These are phyloP conservation scores for Akebia trifoliata DNA, from an alignment of 164 flowering plant genomes.

Conservation along the genomic window DNA sequence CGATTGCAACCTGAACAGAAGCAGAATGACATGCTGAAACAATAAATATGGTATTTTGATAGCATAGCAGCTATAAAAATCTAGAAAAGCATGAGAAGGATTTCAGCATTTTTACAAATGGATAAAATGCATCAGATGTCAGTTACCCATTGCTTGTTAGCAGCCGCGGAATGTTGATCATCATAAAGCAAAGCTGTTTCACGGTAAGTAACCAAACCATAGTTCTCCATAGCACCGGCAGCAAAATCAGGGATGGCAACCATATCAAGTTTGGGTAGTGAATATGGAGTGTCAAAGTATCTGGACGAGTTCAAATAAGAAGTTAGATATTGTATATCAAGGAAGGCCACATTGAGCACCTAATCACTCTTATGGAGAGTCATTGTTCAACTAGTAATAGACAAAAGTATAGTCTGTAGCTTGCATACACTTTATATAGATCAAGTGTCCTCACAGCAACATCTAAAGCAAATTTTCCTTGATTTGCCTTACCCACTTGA, in stretches of 20 bases:
- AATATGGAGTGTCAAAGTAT: too few relatives aligned
- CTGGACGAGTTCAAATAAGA: conserved; percentile 27
- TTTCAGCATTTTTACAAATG: too few relatives aligned
- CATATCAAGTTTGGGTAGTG: too few relatives aligned
- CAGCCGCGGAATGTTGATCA: too few relatives aligned
- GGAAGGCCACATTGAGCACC: background rate
- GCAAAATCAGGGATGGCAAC: too few relatives aligned
- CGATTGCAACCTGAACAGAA: conserved; percentile 66
- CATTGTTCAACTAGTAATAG: too few relatives aligned
- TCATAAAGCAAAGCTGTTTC: conserved; percentile 82
- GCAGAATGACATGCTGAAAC: conserved; percentile 3
- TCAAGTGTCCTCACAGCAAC: too few relatives aligned
- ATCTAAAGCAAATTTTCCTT: conserved; percentile 82
- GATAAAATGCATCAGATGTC: too few relatives aligned
- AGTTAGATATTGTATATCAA: background rate
- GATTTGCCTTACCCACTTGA: conserved; percentile 76
- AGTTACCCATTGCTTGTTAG: conserved; percentile 92
- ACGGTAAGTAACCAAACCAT: conserved; percentile 85
- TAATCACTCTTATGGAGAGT: background rate
- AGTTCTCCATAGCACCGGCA: too few relatives aligned
- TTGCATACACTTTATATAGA: too few relatives aligned
- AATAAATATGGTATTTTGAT: background rate
- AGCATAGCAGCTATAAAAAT: background rate
- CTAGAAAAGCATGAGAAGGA: background rate
- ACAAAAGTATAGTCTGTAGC: too few relatives aligned